A percentile compares a stretch with the other conserved stretches of the same genome.
Evolutionary conservation across 352 stramenopile genomes (phyloP).

Genomic region (Pythium aphanidermatum): DNA sequence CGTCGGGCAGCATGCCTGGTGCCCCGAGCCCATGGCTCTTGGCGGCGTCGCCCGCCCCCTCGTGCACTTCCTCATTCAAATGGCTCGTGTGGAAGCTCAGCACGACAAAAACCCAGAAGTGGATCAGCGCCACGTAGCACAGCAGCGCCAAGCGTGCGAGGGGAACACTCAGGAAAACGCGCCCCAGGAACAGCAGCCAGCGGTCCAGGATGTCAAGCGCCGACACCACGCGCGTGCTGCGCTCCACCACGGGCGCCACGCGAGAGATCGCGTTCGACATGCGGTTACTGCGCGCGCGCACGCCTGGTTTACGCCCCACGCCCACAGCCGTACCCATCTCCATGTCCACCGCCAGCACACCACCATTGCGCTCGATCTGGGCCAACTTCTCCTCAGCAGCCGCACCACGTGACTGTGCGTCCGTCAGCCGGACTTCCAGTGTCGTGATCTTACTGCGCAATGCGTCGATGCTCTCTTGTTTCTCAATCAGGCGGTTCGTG

Average conservation of each 20-base stretch:
- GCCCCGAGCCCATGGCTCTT: conserved; percentile 14
- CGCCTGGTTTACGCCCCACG: conserved; percentile 17
- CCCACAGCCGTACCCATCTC: conserved; percentile 53
- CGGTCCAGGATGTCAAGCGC: conserved; percentile 61
- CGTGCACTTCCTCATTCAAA: conserved; percentile 69
- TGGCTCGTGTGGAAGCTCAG: conserved; percentile 87
- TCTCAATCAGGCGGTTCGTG: conserved; percentile 76
- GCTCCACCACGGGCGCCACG: conserved; percentile 61
- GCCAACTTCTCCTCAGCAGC: conserved; percentile 52
- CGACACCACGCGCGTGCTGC: conserved; percentile 57
- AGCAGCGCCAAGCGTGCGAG: conserved; percentile 69
- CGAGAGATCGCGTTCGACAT: conserved; percentile 60
- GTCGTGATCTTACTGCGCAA: conserved; percentile 61
- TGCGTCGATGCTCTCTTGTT: conserved; percentile 72
- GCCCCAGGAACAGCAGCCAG: conserved; percentile 71
- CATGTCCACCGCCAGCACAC: conserved; percentile 47
- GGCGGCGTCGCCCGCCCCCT: conserved; percentile 15
- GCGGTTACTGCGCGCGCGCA: conserved; percentile 49
- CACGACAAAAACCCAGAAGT: conserved; percentile 84
- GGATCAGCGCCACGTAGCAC: conserved; percentile 74
- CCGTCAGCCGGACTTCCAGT: conserved; percentile 61
- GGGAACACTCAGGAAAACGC: conserved; percentile 68
- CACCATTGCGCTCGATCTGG: conserved; percentile 59
- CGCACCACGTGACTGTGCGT: conserved; percentile 36
- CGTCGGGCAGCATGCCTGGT: conserved; percentile 17